A percentile compares a stretch with the other conserved stretches of the same genome.
phyloP scores from a whole-genome alignment of 176 grass and related monocot species.

The Carex pumila region DNA sequence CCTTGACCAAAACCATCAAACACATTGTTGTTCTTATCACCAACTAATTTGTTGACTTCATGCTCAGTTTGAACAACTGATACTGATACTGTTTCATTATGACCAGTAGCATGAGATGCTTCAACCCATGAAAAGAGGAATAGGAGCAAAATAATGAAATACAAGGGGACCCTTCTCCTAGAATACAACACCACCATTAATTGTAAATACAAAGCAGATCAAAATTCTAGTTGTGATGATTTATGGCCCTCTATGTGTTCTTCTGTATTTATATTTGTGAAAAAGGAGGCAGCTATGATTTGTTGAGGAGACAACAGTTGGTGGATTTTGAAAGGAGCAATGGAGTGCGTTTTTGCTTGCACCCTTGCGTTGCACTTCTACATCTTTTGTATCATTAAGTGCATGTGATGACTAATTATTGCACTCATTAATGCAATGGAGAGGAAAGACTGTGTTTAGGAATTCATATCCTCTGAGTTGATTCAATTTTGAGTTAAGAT shows the following conservation, averaged over 20 bases:
- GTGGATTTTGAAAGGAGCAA: constrained; percentile 17
- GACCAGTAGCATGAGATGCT: not conserved
- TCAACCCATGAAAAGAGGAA: not conserved
- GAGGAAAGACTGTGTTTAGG: too few species aligned
- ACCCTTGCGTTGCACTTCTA: constrained; percentile 22
- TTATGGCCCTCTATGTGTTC: not conserved
- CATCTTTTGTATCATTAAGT: not conserved
- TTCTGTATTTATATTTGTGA: constrained; percentile 9
- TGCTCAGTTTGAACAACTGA: not conserved
- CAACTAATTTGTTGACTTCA: not conserved
- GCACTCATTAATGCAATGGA: too few species aligned
- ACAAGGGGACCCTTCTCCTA: not conserved
- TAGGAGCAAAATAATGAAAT: not conserved
- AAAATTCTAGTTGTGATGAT: not conserved
- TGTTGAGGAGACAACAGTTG: not conserved
- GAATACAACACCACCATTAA: not conserved
- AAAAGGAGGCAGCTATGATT: constrained; percentile 15
- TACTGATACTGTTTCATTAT: not conserved
- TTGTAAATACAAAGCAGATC: not conserved
- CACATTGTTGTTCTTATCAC: not conserved
- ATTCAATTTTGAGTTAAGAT: too few species aligned
- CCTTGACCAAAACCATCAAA: not conserved
- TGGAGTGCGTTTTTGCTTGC: not conserved
- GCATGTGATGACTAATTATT: not conserved
- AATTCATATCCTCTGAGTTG: too few species aligned